Percentiles rank a stretch among this genome's conserved stretches.
These are phyloP conservation scores for Pichia sp. DNA, from an alignment of 1,139 yeast genomes.

Conservation along the genomic window DNA sequence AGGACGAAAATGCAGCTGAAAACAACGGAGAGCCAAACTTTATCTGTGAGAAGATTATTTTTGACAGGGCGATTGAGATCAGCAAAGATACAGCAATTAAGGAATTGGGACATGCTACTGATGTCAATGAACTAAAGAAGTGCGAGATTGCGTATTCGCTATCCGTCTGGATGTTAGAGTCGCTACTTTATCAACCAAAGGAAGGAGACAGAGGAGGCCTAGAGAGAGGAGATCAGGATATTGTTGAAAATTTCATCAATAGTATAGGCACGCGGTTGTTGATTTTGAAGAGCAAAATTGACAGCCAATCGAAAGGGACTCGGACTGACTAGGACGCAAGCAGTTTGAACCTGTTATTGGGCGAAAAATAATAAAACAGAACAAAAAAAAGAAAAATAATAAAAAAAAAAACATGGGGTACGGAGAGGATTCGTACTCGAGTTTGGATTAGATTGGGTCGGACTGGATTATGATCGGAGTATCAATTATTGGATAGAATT, in stretches of 20 bases:
- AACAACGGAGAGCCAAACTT: conserved; percentile 13
- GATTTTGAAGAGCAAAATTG: conserved; percentile 47
- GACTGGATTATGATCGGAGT: neutral
- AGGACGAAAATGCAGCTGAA: conserved; percentile 15
- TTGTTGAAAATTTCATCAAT: conserved; percentile 72
- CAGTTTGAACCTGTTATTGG: neutral
- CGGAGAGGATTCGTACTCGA: neutral
- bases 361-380: neutral
- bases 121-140: conserved; percentile 64
- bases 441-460: neutral
- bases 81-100: conserved; percentile 86
- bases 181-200: conserved; percentile 60
- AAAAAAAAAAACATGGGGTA: neutral
- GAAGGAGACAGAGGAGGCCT: conserved; percentile 40
- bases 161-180: conserved; percentile 92
- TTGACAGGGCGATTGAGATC: conserved; percentile 90
- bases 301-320: conserved; percentile 8
- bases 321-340: conserved; percentile 6
- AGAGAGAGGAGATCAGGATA: conserved; percentile 65
- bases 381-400: no score
- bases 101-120: conserved; percentile 48
- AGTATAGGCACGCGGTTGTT: conserved; percentile 68
- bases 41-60: conserved; percentile 78
- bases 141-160: conserved; percentile 90
- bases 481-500: neutral